Evolutionary conservation across 2,329 filamentous ascomycete genomes (phyloP).

Genomic region (Xylariaceae sp.): DNA sequence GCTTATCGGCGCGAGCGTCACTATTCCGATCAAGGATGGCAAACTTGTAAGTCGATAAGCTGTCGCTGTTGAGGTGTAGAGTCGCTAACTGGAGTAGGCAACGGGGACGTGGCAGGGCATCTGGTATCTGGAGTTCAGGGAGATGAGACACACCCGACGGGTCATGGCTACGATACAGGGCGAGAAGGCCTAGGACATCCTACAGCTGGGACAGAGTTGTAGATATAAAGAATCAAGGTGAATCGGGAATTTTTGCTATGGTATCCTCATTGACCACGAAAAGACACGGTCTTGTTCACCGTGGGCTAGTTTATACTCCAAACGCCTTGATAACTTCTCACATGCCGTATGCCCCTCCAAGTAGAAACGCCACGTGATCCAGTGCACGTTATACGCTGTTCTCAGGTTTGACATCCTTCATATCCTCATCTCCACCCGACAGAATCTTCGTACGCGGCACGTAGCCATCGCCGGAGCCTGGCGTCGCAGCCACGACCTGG

Average conservation of each 20-base stretch:
- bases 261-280: not conserved
- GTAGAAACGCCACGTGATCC: not conserved
- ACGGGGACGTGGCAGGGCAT: slow-evolving; percentile 80
- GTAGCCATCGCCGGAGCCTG: slow-evolving; percentile 62
- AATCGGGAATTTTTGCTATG: slow-evolving; percentile 1
- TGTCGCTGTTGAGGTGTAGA: not conserved
- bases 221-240: not conserved
- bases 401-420: slow-evolving; percentile 39
- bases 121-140: slow-evolving; percentile 90
- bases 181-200: slow-evolving; percentile 52
- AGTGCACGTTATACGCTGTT: slow-evolving; percentile 16
- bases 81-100: slow-evolving; percentile 36
- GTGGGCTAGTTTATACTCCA: slow-evolving; percentile 13
- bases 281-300: slow-evolving; percentile 6
- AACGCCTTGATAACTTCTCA: slow-evolving; percentile 14
- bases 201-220: not conserved
- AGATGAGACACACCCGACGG: slow-evolving; percentile 69
- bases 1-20: slow-evolving; percentile 82
- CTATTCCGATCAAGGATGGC: slow-evolving; percentile 85
- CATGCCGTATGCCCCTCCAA: slow-evolving; percentile 3
- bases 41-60: slow-evolving; percentile 52
- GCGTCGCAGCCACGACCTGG: slow-evolving; percentile 79
- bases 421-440: slow-evolving; percentile 57
- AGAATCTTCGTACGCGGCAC: slow-evolving; percentile 64
- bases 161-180: slow-evolving; percentile 94